Evolutionary conservation across 1,284 basidiomycete genomes (phyloP), one percentile per base, ranked within the genome.

Genomic region (Pulveroboletus sp.): DNA sequence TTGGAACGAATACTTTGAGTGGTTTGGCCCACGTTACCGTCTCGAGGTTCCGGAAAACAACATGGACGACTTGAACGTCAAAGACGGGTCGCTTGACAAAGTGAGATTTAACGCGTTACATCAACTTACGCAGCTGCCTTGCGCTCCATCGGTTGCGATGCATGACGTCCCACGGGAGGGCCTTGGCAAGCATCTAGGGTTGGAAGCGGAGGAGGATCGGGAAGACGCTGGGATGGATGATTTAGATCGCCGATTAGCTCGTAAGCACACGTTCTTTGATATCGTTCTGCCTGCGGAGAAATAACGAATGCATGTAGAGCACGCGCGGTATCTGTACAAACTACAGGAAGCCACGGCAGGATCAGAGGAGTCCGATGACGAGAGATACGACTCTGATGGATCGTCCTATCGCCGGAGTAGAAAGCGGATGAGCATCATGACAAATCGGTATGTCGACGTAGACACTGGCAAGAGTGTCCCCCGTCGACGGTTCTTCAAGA

Each of bases 1-100:
- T 0, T 98, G 92, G 85, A 97, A 93, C 74, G 90, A 96, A 66
- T 98, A 95, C 74, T 93, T 98, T 71, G 96, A 98, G 72, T 99
- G 96, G 87, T 99, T 96, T 73, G 96, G 96, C 0, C 97, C 97
- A 15, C 82, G 95, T 56, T 99, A 96, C 76, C 84, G 96, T 64
- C 81, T 99, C 29, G 94, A 98, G 67, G 96, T 99, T 4, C 82
- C 88, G 12, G 82, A 82, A 57, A 98, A 91, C 63, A 98, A 98
- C 69, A 94, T 97, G 88, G 95, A 97, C 60, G 94, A 99, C 71
- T 76, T 92, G 68, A 99, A 99, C 72, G 75, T 90, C 54, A 85
- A 84, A 63, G 89, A 95, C 65, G 82, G 81, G 0, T 93, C 92
- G 46, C 75, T 99, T 22, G 89, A 97, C 57, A 82, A 82, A 58